Evolutionary conservation across 805 yeast genomes (phyloP).

Genomic region (Yamadazyma sp.): DNA sequence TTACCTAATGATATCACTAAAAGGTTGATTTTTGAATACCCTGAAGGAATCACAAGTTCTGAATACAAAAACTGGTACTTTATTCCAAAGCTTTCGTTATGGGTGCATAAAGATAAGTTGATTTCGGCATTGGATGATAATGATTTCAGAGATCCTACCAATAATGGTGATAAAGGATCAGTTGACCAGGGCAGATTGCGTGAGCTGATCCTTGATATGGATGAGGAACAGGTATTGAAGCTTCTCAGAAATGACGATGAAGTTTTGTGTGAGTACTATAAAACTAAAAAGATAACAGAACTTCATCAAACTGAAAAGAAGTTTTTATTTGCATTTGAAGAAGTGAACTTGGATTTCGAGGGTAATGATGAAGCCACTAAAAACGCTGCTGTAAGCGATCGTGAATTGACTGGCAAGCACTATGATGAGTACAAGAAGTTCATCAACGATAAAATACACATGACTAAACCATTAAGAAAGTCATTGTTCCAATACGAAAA

Average conservation of each 20-base stretch:
- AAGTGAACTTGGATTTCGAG: no score
- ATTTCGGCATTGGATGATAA: slow-evolving; percentile 15
- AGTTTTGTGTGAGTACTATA: slow-evolving; percentile 26
- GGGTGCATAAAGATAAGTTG: slow-evolving; percentile 16
- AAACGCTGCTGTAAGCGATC: slow-evolving; percentile 5
- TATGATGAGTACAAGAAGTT: slow-evolving; percentile 13
- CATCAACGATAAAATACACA: slow-evolving; percentile 15
- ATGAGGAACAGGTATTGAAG: slow-evolving; percentile 23
- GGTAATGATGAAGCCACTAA: slow-evolving; percentile 1
- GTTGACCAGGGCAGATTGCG: slow-evolving; percentile 12
- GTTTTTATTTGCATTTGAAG: slow-evolving; percentile 11
- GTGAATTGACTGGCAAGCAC: slow-evolving; percentile 9
- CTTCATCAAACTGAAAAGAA: slow-evolving; percentile 25
- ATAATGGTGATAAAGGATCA: slow-evolving; percentile 1
- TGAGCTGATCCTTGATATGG: slow-evolving; percentile 20
- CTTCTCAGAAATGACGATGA: slow-evolving; percentile 24
- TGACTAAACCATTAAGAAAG: slow-evolving; percentile 18
- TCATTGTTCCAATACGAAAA: slow-evolving; percentile 19
- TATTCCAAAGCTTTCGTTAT: slow-evolving; percentile 21
- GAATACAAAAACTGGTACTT: slow-evolving; percentile 22
- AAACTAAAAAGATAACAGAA: slow-evolving; percentile 26
- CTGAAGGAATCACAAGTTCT: slow-evolving; percentile 22
- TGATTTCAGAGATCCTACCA: slow-evolving; percentile 11
- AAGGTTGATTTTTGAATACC: slow-evolving; percentile 22
- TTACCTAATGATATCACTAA: slow-evolving; percentile 26